These are phyloP conservation scores for Chenopodium suecicum DNA, from an alignment of 148 eudicot species.

Conservation along the genomic window DNA sequence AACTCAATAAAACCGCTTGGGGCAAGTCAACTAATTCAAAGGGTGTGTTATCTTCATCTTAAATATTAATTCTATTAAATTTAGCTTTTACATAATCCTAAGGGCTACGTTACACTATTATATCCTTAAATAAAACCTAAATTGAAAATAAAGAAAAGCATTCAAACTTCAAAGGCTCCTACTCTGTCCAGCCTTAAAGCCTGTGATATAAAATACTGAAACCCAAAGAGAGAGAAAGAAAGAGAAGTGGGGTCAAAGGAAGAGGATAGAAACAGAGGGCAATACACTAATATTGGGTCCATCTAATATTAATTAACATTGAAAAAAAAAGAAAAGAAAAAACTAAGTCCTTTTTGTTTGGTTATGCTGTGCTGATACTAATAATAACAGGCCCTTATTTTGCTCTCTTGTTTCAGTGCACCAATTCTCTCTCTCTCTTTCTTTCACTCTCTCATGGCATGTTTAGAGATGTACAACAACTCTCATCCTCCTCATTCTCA, in stretches of 20 bases:
- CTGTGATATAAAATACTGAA: constrained; percentile 39
- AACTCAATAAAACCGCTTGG: no score
- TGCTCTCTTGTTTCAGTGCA: not conserved
- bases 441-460: constrained; percentile 49
- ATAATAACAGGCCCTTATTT: no score
- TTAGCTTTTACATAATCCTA: no score
- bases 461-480: constrained; percentile 67
- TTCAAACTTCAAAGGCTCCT: constrained; percentile 18
- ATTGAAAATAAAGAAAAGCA: no score
- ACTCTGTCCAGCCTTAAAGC: constrained; percentile 13
- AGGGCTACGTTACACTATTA: no score
- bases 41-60: no score
- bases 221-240: constrained; percentile 15
- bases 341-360: constrained; percentile 24
- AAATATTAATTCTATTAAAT: no score
- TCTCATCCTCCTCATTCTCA: constrained; percentile 4
- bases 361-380: constrained; percentile 9
- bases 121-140: no score
- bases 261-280: constrained; percentile 15
- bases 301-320: constrained; percentile 20
- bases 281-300: constrained; percentile 30
- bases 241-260: constrained; percentile 16
- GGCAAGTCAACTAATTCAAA: no score
- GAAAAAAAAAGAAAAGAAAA: constrained; percentile 4
- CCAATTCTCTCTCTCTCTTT: constrained; percentile 1